Evolutionary conservation across 306 rosid species (phyloP), one percentile per base, ranked within the genome.

Genomic region (Ormosia emarginata): DNA sequence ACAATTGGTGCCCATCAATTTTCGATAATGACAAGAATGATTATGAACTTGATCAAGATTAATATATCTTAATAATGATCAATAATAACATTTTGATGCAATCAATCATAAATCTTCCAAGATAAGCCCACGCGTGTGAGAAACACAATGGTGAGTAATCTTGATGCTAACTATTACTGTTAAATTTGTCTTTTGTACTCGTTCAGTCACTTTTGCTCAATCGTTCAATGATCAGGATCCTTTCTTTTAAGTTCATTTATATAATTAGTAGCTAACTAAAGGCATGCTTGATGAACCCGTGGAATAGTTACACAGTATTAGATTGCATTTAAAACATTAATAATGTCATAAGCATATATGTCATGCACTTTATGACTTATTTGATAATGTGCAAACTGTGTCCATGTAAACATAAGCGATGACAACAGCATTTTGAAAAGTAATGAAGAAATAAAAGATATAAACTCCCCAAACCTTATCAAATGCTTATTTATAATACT

Each of bases 1-100:
- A 84, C 87, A 44, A 87, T 67, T 77, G 82, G 85, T 82, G 43
- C 69, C 13, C 56, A 77, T 77, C 59, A 30, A 37, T 43, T 59
- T 40, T 57, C 18, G 78, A 76, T 58, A 58, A 13, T 57, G 74
- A 83, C 82, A n/a, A 44, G 2, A 73, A 78, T 58, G 29, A 86
- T 58, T 36, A 57, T 55, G 8, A 43, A 44, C 40, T 76, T 71
- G 74, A 86, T 86, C 66, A 79, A 57, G 44, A 67, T 63, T 59
- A 59, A 34, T 18, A 67, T 66, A 7, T 33, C 40, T 61, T 37
- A 59, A 36, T 41, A 58, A 65, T 71, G 8, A 57, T 41, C 15
- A 55, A 46, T 66, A 50, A 73, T 71, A 17, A 30, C 82, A 34
- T 49, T 78, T 82, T 50, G 71, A 34, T 86, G 74, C 79, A 52